Evolutionary conservation across 2,329 filamentous ascomycete genomes (phyloP), one percentile per base, ranked within the genome.

Genomic region (Teratosphaeria pseudoeucalypti): DNA sequence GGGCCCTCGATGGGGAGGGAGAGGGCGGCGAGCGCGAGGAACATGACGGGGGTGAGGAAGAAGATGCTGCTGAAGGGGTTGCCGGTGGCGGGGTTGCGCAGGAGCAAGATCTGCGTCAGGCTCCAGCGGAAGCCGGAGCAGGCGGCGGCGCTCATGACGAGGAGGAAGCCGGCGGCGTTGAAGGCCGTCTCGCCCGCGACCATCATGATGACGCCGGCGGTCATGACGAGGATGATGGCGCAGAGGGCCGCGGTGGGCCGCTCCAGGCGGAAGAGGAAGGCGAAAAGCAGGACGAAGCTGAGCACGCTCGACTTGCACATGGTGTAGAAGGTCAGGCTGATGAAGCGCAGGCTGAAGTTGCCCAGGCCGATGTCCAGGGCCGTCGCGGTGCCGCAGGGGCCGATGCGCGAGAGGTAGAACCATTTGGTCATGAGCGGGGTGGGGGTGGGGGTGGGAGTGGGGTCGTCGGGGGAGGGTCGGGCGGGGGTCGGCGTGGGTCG

Each of bases 221-320:
- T 96, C 94, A 99, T 97, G 68, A 88, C 86, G 57, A 85, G 82
- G 66, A 99, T 97, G 66, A 97, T 94, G 64, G 82, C 80, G 47
- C 95, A 87, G 9, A 99, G 83, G 67, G 87, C 89, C 80, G 88
- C 85, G 0, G 92, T 96, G 0, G 90, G 90, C 11, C 84, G 83
- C 75, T 99, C 94, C 57, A 99, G 85, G 57, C 89, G 86, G 78
- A 99, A 97, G 55, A 95, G 73, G 71, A 99, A 96, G 63, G 94
- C 94, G 72, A 99, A 99, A 55, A 96, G 75, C 26, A 99, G 85
- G 58, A 99, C 94, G 71, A 97, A 99, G 53, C 90, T 92, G 26
- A 99, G 83, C 16, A 92, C 90, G 10, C 92, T 96, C 6, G 92
- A 97, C 81, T 99, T 99, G 77, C 94, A 97, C 94, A 99, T 97